phyloP scores from a whole-genome alignment of 1,284 basidiomycete species.

The Pseudozyma thailandica region DNA sequence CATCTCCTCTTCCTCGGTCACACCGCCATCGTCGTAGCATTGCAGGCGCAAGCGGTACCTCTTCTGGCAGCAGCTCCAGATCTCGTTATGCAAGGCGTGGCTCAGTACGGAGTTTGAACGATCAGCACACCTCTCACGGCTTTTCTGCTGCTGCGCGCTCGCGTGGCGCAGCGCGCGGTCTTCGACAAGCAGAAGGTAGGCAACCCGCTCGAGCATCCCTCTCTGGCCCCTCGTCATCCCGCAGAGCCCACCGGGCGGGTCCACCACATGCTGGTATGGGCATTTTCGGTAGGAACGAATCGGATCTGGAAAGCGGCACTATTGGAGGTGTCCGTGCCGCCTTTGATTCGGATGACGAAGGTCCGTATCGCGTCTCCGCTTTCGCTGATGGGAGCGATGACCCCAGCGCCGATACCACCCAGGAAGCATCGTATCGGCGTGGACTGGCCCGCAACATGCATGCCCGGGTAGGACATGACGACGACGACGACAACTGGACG shows the following conservation, averaged over 20 bases:
- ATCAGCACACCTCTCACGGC: background rate
- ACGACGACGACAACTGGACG: conserved; percentile 28
- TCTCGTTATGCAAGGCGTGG: conserved; percentile 9
- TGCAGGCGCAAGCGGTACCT: conserved; percentile 6
- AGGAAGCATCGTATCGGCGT: background rate
- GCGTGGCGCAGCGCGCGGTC: conserved; percentile 7
- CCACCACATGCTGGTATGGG: conserved; percentile 34
- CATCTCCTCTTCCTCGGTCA: conserved; percentile 31
- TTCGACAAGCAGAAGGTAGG: conserved; percentile 2
- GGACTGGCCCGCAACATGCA: background rate
- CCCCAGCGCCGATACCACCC: background rate
- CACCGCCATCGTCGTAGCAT: conserved; percentile 19
- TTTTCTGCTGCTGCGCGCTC: background rate
- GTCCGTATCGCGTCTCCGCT: background rate
- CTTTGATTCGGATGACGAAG: conserved; percentile 40
- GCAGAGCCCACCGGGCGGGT: conserved; percentile 4
- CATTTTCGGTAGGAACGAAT: conserved; percentile 54
- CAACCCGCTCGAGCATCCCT: conserved; percentile 1
- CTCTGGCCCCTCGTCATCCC: conserved; percentile 4
- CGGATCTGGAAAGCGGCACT: conserved; percentile 50
- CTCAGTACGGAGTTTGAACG: background rate
- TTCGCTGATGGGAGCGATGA: conserved; percentile 8
- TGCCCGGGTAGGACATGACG: conserved; percentile 8
- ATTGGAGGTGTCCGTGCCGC: conserved; percentile 52
- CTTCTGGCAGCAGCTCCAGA: conserved; percentile 14